Percentiles rank a stretch among this genome's conserved stretches.
Conservation (phyloP, 176 grass and related monocot species). For the Thalia dealbata region DNA sequence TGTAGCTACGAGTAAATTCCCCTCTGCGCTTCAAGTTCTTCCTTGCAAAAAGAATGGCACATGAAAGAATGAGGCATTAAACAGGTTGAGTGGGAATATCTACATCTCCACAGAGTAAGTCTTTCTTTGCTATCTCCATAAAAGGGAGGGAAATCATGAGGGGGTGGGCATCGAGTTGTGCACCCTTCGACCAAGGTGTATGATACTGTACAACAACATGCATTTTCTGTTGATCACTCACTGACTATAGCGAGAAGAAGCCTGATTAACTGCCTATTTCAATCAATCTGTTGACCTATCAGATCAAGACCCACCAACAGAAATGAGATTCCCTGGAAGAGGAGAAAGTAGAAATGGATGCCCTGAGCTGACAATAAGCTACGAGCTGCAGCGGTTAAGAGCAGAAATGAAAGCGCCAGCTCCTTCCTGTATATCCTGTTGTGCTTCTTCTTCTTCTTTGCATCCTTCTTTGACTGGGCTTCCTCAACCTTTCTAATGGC, state of each 20-base stretch:
- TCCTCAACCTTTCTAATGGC: constrained; percentile 30
- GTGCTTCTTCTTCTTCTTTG: constrained; percentile 73
- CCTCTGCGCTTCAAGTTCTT: not conserved
- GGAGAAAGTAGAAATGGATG: constrained; percentile 98
- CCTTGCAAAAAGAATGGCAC: constrained; percentile 6
- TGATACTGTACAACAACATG: not conserved
- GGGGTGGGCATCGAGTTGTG: not conserved
- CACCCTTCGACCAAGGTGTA: not conserved
- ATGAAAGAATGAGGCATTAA: constrained; percentile 4
- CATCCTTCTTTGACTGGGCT: constrained; percentile 20
- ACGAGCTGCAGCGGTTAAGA: constrained; percentile 66
- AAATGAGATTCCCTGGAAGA: constrained; percentile 96
- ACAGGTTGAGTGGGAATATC: not conserved
- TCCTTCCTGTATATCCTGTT: constrained; percentile 98
- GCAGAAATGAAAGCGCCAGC: constrained; percentile 66
- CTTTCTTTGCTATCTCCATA: not conserved
- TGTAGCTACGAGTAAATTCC: not conserved
- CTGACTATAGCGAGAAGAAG: too few relatives aligned
- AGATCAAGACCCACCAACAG: constrained; percentile 92
- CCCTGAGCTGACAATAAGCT: constrained; percentile 92
- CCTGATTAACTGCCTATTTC: not conserved
- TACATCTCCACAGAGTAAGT: not conserved
- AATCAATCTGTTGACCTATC: constrained; percentile 92
- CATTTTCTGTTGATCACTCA: not conserved
- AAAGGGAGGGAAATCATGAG: not conserved